Percentiles rank a stretch among this genome's conserved stretches.
These are phyloP conservation scores for Dimargaris xerosporica DNA, from an alignment of 192 early-diverging fungal species.

Conservation along the genomic window DNA sequence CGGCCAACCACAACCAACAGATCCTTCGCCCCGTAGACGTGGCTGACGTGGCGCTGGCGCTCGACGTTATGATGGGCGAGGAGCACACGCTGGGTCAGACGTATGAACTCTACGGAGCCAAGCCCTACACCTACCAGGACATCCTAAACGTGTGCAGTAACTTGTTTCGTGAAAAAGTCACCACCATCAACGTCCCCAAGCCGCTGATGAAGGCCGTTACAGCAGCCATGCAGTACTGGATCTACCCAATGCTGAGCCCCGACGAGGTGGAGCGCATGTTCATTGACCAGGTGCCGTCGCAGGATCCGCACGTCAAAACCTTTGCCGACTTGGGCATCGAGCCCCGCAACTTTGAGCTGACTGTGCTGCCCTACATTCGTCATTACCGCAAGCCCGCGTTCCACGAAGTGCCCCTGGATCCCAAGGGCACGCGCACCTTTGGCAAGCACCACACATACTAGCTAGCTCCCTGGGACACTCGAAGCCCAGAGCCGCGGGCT, in stretches of 20 bases:
- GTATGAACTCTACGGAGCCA: conserved; percentile 74
- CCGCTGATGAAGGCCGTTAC: conserved; percentile 48
- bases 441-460: conserved; percentile 11
- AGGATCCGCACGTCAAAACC: conserved; percentile 45
- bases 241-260: conserved; percentile 62
- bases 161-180: conserved; percentile 38
- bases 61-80: conserved; percentile 57
- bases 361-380: conserved; percentile 66
- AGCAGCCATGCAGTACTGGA: conserved; percentile 42
- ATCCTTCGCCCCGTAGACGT: conserved; percentile 38
- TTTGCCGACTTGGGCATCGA: conserved; percentile 77
- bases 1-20: conserved; percentile 22
- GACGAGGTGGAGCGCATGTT: conserved; percentile 76
- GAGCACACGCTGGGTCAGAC: conserved; percentile 65
- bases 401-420: conserved; percentile 34
- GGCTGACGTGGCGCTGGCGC: conserved; percentile 72
- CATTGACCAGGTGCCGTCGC: conserved; percentile 51
- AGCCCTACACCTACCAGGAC: conserved; percentile 55
- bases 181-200: conserved; percentile 59
- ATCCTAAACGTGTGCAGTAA: conserved; percentile 58
- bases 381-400: conserved; percentile 59
- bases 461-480: no score
- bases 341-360: conserved; percentile 64
- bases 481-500: no score
- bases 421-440: neutral